Evolutionary conservation across 208 protist species (phyloP).

Genomic region (Trypanosoma caninum): DNA sequence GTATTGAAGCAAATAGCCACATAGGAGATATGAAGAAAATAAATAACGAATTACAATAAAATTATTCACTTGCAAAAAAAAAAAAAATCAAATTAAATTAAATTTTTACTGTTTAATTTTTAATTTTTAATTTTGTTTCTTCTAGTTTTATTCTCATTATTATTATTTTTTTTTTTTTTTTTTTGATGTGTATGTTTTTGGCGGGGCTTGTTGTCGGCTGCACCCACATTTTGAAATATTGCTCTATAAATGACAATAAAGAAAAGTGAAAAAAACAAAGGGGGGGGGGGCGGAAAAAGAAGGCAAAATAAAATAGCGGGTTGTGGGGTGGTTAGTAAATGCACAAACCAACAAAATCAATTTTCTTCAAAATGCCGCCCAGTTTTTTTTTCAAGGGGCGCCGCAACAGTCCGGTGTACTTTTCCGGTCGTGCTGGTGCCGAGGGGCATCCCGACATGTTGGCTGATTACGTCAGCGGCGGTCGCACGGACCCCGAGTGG

Average conservation of each 20-base stretch:
- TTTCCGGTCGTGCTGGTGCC: constrained; percentile 34
- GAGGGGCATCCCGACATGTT: constrained; percentile 60
- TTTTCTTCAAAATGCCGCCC: not conserved
- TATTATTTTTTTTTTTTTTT: not conserved
- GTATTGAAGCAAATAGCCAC: too few species aligned
- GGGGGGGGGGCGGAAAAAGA: not conserved
- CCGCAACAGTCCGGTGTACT: constrained; percentile 51
- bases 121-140: not conserved
- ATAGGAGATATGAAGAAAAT: too few species aligned
- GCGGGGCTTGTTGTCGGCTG: too few species aligned
- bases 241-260: constrained; percentile 4
- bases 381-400: constrained; percentile 51
- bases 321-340: not conserved
- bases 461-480: constrained; percentile 39
- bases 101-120: not conserved
- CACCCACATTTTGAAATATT: not conserved
- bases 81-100: too few species aligned
- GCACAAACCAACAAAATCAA: constrained; percentile 1
- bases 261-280: too few species aligned
- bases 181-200: not conserved
- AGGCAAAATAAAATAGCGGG: not conserved
- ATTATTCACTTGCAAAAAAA: too few species aligned
- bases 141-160: not conserved
- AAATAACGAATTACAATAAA: too few species aligned
- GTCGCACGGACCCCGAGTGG: constrained; percentile 74